Base-by-base conservation (phyloP, 306 rosid genomes). In the Gynostemma pentaphyllum region DNA sequence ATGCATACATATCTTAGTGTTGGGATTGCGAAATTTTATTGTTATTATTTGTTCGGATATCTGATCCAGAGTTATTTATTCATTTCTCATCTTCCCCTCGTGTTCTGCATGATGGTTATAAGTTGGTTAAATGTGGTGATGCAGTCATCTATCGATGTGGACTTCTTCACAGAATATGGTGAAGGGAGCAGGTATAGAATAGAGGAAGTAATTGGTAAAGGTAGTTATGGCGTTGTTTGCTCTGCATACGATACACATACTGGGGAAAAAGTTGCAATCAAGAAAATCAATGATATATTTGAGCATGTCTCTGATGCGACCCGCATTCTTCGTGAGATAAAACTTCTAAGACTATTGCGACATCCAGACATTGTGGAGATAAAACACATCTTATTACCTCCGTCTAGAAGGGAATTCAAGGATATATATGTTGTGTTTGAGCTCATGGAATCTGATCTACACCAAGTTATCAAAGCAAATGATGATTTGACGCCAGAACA, bases 181-280 rank as follows among this genome's bases (percentile, higher is more conserved):
- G 99, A 94, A 78, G 99, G 99, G 62, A 84, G 86, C 77, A 82
- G 99, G 77, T 94, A 94, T 70, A 89, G 67, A 80, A 94, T 94
- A 78, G 99, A 94, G 85, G 99, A 94, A 81, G 99, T 94, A 60
- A 94, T 94, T 76, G 97, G 99, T 56, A 94, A 94, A 81, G 99
- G 97, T 82, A 88, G 97, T 78, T 94, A 94, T 71, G 99, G 99
- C 24, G 97, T 94, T 73, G 99, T 94, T 69, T 94, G 99, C 74
- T 94, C 99, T 64, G 97, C 99, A 62, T 94, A 81, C 62, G 97
- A 94, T 78, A 67, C 91, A 39, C 97, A 86, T 65, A 79, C 87
- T 6, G 95, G 97, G 41, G 99, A 94, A 27, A 94, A 94, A 70
- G 99, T 94, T 30, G 99, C 99, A 6, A 94, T 94, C 45, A 94